Evolutionary conservation across 306 rosid genomes (phyloP).

Genomic region (Medicago arabica): DNA sequence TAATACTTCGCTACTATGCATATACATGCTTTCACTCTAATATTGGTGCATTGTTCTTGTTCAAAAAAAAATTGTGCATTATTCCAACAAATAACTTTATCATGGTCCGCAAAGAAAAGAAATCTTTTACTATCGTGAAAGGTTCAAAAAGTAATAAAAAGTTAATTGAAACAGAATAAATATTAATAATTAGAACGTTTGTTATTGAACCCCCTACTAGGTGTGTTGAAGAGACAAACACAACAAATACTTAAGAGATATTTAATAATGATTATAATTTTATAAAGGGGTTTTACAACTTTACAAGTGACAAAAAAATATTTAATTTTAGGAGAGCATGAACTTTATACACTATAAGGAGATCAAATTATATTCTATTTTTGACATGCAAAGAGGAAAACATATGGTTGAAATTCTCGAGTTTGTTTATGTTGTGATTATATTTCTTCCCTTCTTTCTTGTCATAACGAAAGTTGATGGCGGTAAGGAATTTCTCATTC

Average conservation of each 20-base stretch:
- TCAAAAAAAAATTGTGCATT: too few relatives aligned
- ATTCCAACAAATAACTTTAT: background rate
- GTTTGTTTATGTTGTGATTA: background rate
- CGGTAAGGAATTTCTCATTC: background rate
- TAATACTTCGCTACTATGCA: too few relatives aligned
- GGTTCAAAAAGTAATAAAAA: background rate
- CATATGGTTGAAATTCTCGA: background rate
- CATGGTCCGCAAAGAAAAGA: background rate
- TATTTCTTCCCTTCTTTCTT: background rate
- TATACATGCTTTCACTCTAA: too few relatives aligned
- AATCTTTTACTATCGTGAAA: background rate
- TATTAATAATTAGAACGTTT: background rate
- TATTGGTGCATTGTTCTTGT: too few relatives aligned
- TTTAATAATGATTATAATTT: background rate
- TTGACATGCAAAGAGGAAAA: background rate
- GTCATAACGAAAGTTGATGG: background rate
- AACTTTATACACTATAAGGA: background rate
- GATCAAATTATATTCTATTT: background rate
- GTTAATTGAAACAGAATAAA: background rate
- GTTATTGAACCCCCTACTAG: background rate
- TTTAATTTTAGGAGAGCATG: background rate
- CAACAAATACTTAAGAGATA: background rate
- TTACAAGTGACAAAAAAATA: background rate
- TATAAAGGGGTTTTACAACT: background rate
- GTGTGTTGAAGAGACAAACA: background rate